Percentiles rank a stretch among this genome's conserved stretches.
Evolutionary conservation across 2,329 filamentous ascomycete species (phyloP).

Genomic region (Claviceps sp.): DNA sequence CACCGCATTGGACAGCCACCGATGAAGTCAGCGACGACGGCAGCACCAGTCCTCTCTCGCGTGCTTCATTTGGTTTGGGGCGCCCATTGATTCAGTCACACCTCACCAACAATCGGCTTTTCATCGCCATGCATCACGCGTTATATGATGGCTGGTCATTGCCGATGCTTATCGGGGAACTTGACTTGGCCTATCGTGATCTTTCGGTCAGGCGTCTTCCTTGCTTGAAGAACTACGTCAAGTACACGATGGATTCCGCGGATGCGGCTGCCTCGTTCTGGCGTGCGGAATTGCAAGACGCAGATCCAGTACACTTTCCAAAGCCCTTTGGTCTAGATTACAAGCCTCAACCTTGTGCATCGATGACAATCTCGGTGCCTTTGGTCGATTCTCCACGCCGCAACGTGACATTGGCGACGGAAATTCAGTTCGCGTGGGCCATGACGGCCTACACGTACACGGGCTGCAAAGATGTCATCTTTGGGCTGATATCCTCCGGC

Average conservation of each 20-base stretch:
- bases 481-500: background rate
- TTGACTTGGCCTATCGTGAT: background rate
- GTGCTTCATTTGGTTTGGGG: background rate
- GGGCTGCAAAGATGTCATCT: background rate
- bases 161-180: background rate
- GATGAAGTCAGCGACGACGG: background rate
- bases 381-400: background rate
- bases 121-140: background rate
- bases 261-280: background rate
- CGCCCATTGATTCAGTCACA: background rate
- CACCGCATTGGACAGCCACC: background rate
- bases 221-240: background rate
- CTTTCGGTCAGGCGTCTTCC: background rate
- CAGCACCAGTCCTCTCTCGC: background rate
- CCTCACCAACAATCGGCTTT: background rate
- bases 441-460: background rate
- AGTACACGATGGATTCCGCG: background rate
- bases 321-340: background rate
- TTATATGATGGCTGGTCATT: constrained; percentile 1
- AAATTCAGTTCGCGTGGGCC: background rate
- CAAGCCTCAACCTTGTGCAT: background rate
- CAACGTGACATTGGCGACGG: background rate
- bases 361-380: background rate
- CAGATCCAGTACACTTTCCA: background rate
- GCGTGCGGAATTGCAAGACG: background rate